Evolutionary conservation across 2,329 filamentous ascomycete species (phyloP), one percentile per base, ranked within the genome.

Genomic region (Colletotrichum tamarilloi): DNA sequence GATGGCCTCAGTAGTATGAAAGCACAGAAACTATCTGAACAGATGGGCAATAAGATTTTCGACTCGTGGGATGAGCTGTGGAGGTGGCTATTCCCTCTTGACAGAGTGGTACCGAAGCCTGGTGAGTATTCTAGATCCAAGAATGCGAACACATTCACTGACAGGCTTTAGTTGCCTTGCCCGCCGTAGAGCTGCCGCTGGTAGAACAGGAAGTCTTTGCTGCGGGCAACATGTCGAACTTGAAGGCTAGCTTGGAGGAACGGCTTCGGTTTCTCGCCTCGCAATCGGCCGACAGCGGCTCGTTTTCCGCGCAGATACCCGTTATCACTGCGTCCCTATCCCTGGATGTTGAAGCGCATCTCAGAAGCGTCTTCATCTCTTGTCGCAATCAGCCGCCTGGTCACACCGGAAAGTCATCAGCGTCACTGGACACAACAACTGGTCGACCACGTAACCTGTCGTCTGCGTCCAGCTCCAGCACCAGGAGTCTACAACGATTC

Each of bases 161-260:
- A 70, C 56, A 12, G 8, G 2, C 2, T 8, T 6, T 6, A 73
- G 71, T 58, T 14, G 56, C 57, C 16, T 49, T 73, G 0, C 60
- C 71, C 12, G 67, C 71, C 12, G 68, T 73, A 4, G 71, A 73
- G n/a, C 71, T 71, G 5, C 55, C 71, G 2, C 71, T 71, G 30
- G 67, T 73, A 5, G 71, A 73, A 30, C 71, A 73, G 26, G 67
- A 73, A 32, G 67, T 73, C 9, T 73, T 73, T 5, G 62, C 71
- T 19, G 63, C 46, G 60, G 32, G 60, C 67, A 71, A 71, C 56
- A 73, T 73, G 71, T 64, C 67, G 2, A 71, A 19, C 12, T 60
- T 73, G 1, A 73, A 73, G 9, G 35, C 67, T 16, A 70, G 67
- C 49, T n/a, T 73, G 46, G 71, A 73, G 22, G 71, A 73, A 30